Conservation (phyloP, 2,329 filamentous ascomycete genomes). For the Exophiala dermatitidis region DNA sequence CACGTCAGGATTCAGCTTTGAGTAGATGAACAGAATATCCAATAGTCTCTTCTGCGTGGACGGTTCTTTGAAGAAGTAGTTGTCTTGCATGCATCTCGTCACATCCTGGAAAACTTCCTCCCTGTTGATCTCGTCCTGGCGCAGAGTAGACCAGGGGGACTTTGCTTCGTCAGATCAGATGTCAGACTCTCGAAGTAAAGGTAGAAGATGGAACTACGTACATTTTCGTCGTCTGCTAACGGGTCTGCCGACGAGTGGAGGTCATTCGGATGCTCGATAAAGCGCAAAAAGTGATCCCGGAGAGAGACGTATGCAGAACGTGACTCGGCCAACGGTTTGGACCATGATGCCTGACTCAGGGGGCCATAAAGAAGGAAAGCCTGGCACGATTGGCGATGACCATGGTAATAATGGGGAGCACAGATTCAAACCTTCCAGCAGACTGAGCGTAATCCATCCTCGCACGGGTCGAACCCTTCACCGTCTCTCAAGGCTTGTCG, state of each 20-base stretch:
- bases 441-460: slow-evolving; percentile 70
- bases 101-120: slow-evolving; percentile 93
- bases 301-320: slow-evolving; percentile 67
- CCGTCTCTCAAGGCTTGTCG: slow-evolving; percentile 58
- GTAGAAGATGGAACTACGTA: slow-evolving; percentile 36
- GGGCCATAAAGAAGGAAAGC: slow-evolving; percentile 72
- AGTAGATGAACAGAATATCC: slow-evolving; percentile 88
- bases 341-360: slow-evolving; percentile 60
- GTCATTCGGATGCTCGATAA: slow-evolving; percentile 76
- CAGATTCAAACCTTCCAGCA: slow-evolving; percentile 72
- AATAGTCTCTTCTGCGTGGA: slow-evolving; percentile 72
- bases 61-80: slow-evolving; percentile 77
- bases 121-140: slow-evolving; percentile 74
- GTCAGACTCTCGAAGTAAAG: slow-evolving; percentile 24
- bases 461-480: slow-evolving; percentile 55
- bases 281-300: slow-evolving; percentile 67
- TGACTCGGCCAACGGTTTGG: slow-evolving; percentile 57
- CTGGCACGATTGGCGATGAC: slow-evolving; percentile 39
- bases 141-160: slow-evolving; percentile 86
- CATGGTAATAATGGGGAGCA: neutral
- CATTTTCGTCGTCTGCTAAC: slow-evolving; percentile 70
- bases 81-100: slow-evolving; percentile 80
- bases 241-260: slow-evolving; percentile 71
- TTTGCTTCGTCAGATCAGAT: slow-evolving; percentile 51
- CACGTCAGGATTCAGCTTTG: slow-evolving; percentile 78